Conservation (phyloP, 2,329 filamentous ascomycete genomes). For the Hypoxylon sp. region DNA sequence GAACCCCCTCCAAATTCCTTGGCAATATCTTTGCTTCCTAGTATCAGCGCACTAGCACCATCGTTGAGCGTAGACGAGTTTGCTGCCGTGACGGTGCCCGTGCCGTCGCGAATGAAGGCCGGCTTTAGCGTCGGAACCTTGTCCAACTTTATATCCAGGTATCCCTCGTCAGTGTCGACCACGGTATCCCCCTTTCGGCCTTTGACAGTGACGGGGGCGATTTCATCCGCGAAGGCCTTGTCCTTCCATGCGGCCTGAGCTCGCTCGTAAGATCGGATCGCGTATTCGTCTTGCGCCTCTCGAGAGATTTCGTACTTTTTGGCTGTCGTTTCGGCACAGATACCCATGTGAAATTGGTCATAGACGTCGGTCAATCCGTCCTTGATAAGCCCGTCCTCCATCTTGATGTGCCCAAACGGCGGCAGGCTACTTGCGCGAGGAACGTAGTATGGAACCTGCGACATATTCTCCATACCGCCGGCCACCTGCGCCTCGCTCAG, state of each 20-base stretch:
- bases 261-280: constrained; percentile 86
- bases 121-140: constrained; percentile 89
- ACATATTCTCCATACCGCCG: constrained; percentile 99
- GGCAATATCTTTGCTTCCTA: constrained; percentile 82
- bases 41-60: constrained; percentile 86
- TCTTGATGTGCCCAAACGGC: constrained; percentile 83
- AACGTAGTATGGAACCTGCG: constrained; percentile 88
- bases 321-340: constrained; percentile 92
- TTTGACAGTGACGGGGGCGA: constrained; percentile 86
- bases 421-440: constrained; percentile 82
- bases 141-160: constrained; percentile 83
- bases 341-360: constrained; percentile 97
- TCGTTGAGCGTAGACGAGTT: constrained; percentile 96
- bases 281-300: constrained; percentile 89
- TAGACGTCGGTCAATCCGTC: constrained; percentile 97
- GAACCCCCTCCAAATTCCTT: constrained; percentile 79
- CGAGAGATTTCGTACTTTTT: constrained; percentile 84
- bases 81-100: constrained; percentile 90
- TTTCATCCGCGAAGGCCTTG: constrained; percentile 86
- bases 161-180: constrained; percentile 87
- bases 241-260: constrained; percentile 89
- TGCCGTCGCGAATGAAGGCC: constrained; percentile 85
- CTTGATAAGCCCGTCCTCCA: constrained; percentile 92
- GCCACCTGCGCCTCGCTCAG: constrained; percentile 88
- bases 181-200: constrained; percentile 83